Base-by-base conservation (phyloP, 768 basidiomycete genomes). In the Coprinopsis cinerea region DNA sequence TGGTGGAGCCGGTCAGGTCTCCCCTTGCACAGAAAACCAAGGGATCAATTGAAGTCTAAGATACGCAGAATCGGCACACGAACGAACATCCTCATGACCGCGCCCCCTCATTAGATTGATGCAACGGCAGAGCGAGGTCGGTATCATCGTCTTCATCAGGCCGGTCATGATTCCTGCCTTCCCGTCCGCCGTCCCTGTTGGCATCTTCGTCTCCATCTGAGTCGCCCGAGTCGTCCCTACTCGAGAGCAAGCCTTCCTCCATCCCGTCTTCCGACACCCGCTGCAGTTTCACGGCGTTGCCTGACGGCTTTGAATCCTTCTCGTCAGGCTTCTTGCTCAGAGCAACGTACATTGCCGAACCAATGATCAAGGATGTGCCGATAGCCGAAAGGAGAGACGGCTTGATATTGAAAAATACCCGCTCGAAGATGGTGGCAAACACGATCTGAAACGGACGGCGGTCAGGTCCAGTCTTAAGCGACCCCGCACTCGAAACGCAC, bases 341-440 rank as follows among this genome's bases (percentile, higher is more conserved):
- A 7, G 79, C 84, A 27, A 84, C 77, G 60, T 78, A 88, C 22
- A 82, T 54, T 0, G 86, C 86, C 9, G 79, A 75, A 1, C 67
- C 55, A 30, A 88, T 62, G 55, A 90, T 91, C 50, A 89, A 77
- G 3, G 68, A 37, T 1, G 80, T 81, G 1, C 90, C 90, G 9
- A 80, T 55, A 3, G 82, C 59, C 2, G 83, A 85, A 24, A 85
- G 66, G 1, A 70, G 54, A 1, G 84, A 76, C 0, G 86, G 87
- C 4, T 68, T 61, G 0, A 73, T 73, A 39, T 79, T 70, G 63
- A 91, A 88, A 56, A 86, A 74, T 35, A 84, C 53, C 3, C 77
- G 68, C 61, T 92, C 85, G 10, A 89, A 68, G 14, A 81, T 60
- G 2, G 75, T 68, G 0, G 86, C 81, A 58, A 83, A 90, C n/a